A percentile compares a stretch with the other conserved stretches of the same genome.
phyloP scores from a whole-genome alignment of 139 green algal genomes.

The Astrephomene gubernaculifera region DNA sequence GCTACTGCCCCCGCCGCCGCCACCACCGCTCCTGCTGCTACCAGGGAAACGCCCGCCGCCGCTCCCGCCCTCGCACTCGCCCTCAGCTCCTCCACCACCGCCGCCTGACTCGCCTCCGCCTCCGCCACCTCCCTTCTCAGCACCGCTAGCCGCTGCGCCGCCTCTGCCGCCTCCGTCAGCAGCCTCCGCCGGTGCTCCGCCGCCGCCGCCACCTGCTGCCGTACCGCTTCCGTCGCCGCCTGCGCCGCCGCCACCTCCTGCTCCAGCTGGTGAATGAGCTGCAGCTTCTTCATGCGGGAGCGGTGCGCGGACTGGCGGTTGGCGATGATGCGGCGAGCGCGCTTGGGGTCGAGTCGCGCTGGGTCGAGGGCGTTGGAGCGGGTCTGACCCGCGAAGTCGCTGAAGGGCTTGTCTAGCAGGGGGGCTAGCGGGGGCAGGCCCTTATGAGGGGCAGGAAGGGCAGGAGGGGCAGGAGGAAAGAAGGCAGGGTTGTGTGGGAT shows the following conservation, averaged over 20 bases:
- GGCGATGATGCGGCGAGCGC: slow-evolving; percentile 63
- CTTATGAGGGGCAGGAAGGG: background rate
- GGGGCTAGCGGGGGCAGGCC: background rate
- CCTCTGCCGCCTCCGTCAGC: slow-evolving; percentile 10
- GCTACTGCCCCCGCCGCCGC: no score
- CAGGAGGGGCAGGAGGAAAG: background rate
- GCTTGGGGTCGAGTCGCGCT: slow-evolving; percentile 53
- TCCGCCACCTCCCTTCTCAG: background rate
- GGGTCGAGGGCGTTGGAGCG: slow-evolving; percentile 66
- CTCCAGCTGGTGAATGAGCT: slow-evolving; percentile 46
- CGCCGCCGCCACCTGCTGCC: slow-evolving; percentile 41
- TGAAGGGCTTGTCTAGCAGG: slow-evolving; percentile 20
- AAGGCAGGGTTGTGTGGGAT: background rate
- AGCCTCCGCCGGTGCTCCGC: slow-evolving; percentile 17
- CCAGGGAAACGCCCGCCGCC: no score
- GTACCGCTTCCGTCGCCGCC: slow-evolving; percentile 3
- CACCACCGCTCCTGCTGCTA: no score
- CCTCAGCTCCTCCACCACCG: slow-evolving; percentile 35
- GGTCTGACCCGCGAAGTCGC: slow-evolving; percentile 52
- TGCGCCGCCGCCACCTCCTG: slow-evolving; percentile 20
- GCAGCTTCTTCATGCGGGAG: slow-evolving; percentile 64
- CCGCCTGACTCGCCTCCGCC: background rate
- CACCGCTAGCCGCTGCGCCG: background rate
- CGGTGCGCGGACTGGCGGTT: slow-evolving; percentile 68
- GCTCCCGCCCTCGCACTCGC: no score